Evolutionary conservation across 1,284 basidiomycete genomes (phyloP).

Genomic region (Coriolopsis trogii): DNA sequence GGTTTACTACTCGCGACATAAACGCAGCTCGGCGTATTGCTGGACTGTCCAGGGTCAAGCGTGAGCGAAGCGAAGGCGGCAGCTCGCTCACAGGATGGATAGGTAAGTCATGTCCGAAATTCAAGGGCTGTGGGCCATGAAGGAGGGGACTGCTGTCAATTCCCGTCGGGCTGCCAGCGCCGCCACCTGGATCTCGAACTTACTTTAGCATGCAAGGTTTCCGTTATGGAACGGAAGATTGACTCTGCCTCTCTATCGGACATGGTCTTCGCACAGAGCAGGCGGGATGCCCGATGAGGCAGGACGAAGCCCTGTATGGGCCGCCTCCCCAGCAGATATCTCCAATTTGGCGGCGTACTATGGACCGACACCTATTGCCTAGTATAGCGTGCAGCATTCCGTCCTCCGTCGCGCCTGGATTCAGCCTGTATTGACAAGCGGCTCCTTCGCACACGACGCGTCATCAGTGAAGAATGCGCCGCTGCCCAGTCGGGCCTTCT

Average conservation of each 20-base stretch:
- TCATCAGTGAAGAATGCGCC: conserved; percentile 76
- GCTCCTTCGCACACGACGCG: conserved; percentile 55
- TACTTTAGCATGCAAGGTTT: conserved; percentile 80
- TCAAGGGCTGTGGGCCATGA: conserved; percentile 85
- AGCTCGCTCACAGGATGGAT: conserved; percentile 66
- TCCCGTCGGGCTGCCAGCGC: conserved; percentile 54
- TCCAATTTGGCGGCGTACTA: conserved; percentile 54
- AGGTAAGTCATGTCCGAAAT: conserved; percentile 81
- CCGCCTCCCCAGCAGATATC: conserved; percentile 43
- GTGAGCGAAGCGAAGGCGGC: not conserved
- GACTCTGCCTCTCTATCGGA: conserved; percentile 67
- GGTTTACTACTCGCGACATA: conserved; percentile 43
- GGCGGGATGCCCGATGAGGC: conserved; percentile 69
- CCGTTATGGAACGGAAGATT: conserved; percentile 77
- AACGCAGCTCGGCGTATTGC: conserved; percentile 37
- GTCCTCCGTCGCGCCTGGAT: conserved; percentile 84
- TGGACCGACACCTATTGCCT: conserved; percentile 53
- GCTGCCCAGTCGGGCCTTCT: conserved; percentile 55
- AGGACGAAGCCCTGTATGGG: conserved; percentile 71
- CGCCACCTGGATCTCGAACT: conserved; percentile 24
- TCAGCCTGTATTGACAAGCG: conserved; percentile 67
- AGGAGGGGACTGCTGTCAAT: conserved; percentile 77
- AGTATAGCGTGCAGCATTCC: conserved; percentile 63
- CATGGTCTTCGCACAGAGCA: conserved; percentile 66
- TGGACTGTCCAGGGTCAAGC: conserved; percentile 32